Evolutionary conservation across 768 basidiomycete genomes (phyloP).

Genomic region (Butyriboletus loyo): DNA sequence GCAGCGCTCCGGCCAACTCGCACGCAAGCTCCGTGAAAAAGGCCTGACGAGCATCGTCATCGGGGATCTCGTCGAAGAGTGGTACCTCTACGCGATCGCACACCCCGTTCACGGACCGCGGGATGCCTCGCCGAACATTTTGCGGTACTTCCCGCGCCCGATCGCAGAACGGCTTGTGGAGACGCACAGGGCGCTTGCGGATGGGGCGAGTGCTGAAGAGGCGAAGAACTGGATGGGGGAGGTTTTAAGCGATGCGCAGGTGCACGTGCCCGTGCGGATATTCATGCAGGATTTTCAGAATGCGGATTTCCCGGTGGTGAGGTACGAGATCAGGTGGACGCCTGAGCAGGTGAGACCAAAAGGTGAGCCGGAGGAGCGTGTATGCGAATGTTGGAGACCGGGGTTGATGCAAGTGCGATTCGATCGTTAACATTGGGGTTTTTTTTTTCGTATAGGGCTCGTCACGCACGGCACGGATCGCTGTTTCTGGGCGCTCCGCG

Average conservation of each 20-base stretch:
- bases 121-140: constrained; percentile 57
- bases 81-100: constrained; percentile 74
- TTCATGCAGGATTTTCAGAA: constrained; percentile 56
- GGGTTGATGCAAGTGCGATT: not conserved
- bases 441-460: constrained; percentile 42
- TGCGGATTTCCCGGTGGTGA: constrained; percentile 58
- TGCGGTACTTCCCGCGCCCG: constrained; percentile 55
- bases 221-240: constrained; percentile 51
- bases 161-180: constrained; percentile 45
- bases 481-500: constrained; percentile 56
- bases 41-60: constrained; percentile 61
- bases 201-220: constrained; percentile 42
- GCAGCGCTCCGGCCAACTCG: constrained; percentile 62
- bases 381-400: not conserved
- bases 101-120: constrained; percentile 48
- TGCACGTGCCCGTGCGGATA: constrained; percentile 63
- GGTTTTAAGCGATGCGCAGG: constrained; percentile 59
- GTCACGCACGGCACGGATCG: constrained; percentile 72
- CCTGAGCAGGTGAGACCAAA: constrained; percentile 55
- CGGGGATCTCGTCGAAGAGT: constrained; percentile 73
- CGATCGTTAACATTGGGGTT: not conserved
- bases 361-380: constrained; percentile 35
- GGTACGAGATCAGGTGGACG: constrained; percentile 70
- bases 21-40: constrained; percentile 47
- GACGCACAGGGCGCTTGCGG: constrained; percentile 41